A percentile compares a stretch with the other conserved stretches of the same genome.
Evolutionary conservation across 2,329 filamentous ascomycete genomes (phyloP).

Genomic region (Proliferodiscus dingleyae): DNA sequence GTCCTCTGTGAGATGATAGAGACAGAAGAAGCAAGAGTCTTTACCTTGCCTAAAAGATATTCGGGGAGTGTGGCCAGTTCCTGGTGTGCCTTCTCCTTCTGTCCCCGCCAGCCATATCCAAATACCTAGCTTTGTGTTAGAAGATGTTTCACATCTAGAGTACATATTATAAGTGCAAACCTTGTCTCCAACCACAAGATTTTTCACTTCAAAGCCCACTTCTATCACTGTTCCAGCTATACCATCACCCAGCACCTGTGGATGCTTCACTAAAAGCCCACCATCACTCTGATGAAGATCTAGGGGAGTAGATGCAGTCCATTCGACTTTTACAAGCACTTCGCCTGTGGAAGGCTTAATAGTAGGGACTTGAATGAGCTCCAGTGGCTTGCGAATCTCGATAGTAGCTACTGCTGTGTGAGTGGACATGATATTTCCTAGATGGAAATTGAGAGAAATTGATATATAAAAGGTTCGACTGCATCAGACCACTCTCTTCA

Average conservation of each 20-base stretch:
- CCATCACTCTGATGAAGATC: conserved; percentile 59
- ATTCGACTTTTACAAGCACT: conserved; percentile 49
- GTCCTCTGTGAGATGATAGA: not conserved
- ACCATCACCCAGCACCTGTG: conserved; percentile 47
- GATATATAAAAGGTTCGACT: not conserved
- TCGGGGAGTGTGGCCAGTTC: conserved; percentile 49
- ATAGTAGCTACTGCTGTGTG: conserved; percentile 39
- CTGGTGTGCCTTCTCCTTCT: conserved; percentile 49
- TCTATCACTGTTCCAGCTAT: conserved; percentile 49
- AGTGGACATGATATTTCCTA: conserved; percentile 26
- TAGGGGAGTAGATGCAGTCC: conserved; percentile 56
- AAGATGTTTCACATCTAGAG: not conserved
- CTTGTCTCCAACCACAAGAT: conserved; percentile 47
- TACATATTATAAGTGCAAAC: conserved; percentile 30
- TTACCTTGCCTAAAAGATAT: conserved; percentile 42
- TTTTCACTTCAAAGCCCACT: conserved; percentile 40
- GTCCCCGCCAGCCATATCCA: conserved; percentile 45
- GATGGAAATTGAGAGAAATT: not conserved
- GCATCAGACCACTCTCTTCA: too few species aligned
- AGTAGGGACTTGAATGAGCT: conserved; percentile 32
- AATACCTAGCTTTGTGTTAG: conserved; percentile 31
- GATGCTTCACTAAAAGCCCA: conserved; percentile 47
- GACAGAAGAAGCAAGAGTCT: not conserved
- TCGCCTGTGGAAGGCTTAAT: conserved; percentile 35
- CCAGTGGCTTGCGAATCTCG: conserved; percentile 33